A percentile compares a stretch with the other conserved stretches of the same genome.
Conservation (phyloP, 106 monocot species). For the Dendrobium huoshanense region DNA sequence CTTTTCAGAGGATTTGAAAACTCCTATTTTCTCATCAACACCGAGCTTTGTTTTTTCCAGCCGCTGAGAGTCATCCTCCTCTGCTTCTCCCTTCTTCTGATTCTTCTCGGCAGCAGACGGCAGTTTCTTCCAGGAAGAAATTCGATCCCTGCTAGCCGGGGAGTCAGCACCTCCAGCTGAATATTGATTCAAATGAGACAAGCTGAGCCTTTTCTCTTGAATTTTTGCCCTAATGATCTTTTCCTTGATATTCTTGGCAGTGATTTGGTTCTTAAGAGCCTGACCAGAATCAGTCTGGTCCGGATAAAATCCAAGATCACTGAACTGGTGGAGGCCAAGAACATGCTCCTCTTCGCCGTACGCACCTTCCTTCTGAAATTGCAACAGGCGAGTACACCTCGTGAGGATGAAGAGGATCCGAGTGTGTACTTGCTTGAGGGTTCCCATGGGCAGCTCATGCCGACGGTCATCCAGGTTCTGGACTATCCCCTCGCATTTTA, state of each 20-base stretch:
- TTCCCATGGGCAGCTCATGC: slow-evolving; percentile 70
- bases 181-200: slow-evolving; percentile 19
- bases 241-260: slow-evolving; percentile 46
- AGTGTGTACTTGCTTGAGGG: slow-evolving; percentile 81
- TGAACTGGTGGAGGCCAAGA: slow-evolving; percentile 76
- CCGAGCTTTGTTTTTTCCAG: slow-evolving; percentile 21
- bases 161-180: slow-evolving; percentile 24
- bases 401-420: slow-evolving; percentile 91
- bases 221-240: slow-evolving; percentile 40
- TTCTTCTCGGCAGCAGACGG: slow-evolving; percentile 77
- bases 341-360: slow-evolving; percentile 40
- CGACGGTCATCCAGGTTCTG: slow-evolving; percentile 80
- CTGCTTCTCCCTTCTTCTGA: slow-evolving; percentile 27
- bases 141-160: slow-evolving; percentile 47
- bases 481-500: slow-evolving; percentile 76
- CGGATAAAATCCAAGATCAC: slow-evolving; percentile 86
- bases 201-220: slow-evolving; percentile 33
- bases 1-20: neutral
- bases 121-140: slow-evolving; percentile 96
- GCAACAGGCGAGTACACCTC: slow-evolving; percentile 77
- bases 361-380: slow-evolving; percentile 70
- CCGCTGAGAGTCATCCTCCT: neutral
- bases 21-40: slow-evolving; percentile 16
- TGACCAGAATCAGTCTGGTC: slow-evolving; percentile 23
- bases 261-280: slow-evolving; percentile 32